Conservation (phyloP, 768 basidiomycete genomes). For the Pleurotus eryngii region DNA sequence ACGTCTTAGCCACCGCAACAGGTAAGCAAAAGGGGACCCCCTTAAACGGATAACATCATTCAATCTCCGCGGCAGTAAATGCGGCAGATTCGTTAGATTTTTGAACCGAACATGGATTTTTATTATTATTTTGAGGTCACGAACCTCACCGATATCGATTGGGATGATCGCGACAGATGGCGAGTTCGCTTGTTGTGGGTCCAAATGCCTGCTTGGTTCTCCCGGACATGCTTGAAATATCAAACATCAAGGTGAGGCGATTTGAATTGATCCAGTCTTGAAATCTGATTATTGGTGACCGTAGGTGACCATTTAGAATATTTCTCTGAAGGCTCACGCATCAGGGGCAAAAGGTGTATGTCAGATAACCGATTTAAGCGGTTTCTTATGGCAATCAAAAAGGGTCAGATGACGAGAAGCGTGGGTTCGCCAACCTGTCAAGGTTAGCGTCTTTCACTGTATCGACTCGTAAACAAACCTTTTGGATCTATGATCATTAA, state of each 20-base stretch:
- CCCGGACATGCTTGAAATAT: not conserved
- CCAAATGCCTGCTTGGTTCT: too few species aligned
- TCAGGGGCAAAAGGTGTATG: not conserved
- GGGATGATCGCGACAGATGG: too few species aligned
- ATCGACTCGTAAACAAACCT: not conserved
- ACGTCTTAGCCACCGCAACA: too few species aligned
- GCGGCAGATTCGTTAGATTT: not conserved
- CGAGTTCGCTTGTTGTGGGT: too few species aligned
- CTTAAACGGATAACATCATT: not conserved
- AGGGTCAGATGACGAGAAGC: slow-evolving; percentile 10
- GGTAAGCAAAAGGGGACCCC: not conserved
- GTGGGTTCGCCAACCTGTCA: slow-evolving; percentile 4
- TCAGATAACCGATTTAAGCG: slow-evolving; percentile 6
- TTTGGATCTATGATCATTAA: slow-evolving; percentile 7
- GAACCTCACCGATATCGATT: too few species aligned
- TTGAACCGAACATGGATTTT: not conserved
- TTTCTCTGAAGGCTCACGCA: not conserved
- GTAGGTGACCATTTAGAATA: too few species aligned
- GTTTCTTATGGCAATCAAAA: slow-evolving; percentile 5
- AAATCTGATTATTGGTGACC: too few species aligned
- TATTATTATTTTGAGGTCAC: too few species aligned
- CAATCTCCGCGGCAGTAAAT: not conserved
- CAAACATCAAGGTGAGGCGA: too few species aligned
- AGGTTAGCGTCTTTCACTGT: slow-evolving; percentile 3
- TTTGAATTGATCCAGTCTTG: too few species aligned